These are phyloP conservation scores for Coix lacrymajobi DNA, from an alignment of 176 grass and related monocot species.

Conservation along the genomic window DNA sequence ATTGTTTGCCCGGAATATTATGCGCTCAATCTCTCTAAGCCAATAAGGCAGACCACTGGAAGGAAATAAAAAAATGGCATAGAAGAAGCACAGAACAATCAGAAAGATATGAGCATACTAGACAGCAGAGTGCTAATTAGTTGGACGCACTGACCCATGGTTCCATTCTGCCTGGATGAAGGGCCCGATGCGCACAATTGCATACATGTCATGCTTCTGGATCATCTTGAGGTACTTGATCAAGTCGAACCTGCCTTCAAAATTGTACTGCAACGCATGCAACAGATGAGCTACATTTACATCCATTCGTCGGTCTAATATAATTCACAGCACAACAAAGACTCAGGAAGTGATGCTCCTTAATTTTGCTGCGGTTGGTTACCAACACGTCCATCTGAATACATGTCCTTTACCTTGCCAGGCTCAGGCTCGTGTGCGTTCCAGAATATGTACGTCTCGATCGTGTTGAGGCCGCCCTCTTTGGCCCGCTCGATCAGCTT, in stretches of 20 bases:
- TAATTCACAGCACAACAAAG: not conserved
- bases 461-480: slow-evolving; percentile 75
- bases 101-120: not conserved
- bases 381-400: not conserved
- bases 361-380: not conserved
- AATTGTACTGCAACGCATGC: slow-evolving; percentile 57
- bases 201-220: slow-evolving; percentile 51
- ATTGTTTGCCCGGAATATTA: slow-evolving; percentile 78
- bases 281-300: not conserved
- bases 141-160: slow-evolving; percentile 50
- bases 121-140: not conserved
- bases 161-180: slow-evolving; percentile 93
- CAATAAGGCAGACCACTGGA: slow-evolving; percentile 77
- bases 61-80: not conserved
- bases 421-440: slow-evolving; percentile 73
- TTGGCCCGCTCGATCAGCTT: slow-evolving; percentile 52
- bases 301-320: not conserved
- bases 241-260: slow-evolving; percentile 57
- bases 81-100: not conserved
- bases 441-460: slow-evolving; percentile 91
- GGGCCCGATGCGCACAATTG: slow-evolving; percentile 58
- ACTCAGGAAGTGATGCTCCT: not conserved
- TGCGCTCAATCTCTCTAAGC: slow-evolving; percentile 66
- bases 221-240: slow-evolving; percentile 64
- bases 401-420: slow-evolving; percentile 49